Percentiles rank a stretch among this genome's conserved stretches.
Conservation (phyloP, 2,329 filamentous ascomycete genomes). For the Bipolaris bicolor region DNA sequence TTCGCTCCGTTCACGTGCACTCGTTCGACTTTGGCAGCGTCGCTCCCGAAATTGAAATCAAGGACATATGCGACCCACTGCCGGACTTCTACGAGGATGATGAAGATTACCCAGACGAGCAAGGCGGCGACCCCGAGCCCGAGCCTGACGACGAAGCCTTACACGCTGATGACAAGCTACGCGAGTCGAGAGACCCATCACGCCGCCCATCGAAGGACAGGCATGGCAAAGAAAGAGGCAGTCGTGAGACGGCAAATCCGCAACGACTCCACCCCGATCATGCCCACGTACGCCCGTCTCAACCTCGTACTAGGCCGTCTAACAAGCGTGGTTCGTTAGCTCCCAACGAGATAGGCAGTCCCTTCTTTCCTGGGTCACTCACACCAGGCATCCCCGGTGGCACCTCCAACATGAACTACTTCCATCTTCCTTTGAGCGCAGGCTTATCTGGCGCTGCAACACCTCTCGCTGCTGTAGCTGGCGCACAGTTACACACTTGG, state of each 20-base stretch:
- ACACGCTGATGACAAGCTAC: conserved; percentile 23
- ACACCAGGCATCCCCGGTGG: conserved; percentile 70
- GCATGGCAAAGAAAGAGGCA: conserved; percentile 28
- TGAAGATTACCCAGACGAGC: conserved; percentile 66
- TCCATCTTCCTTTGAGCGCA: conserved; percentile 75
- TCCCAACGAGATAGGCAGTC: conserved; percentile 45
- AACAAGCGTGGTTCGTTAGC: conserved; percentile 39
- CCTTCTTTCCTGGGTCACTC: conserved; percentile 53
- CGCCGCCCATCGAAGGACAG: conserved; percentile 45
- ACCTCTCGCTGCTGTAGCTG: conserved; percentile 78
- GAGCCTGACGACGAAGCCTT: conserved; percentile 45
- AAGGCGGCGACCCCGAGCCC: conserved; percentile 52
- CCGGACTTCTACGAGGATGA: conserved; percentile 95
- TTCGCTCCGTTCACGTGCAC: conserved; percentile 93
- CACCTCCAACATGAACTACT: conserved; percentile 80
- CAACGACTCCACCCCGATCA: conserved; percentile 25
- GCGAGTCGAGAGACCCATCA: conserved; percentile 36
- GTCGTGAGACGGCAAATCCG: conserved; percentile 24
- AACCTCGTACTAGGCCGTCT: conserved; percentile 34
- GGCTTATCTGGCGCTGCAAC: conserved; percentile 78
- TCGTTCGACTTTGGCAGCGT: conserved; percentile 90
- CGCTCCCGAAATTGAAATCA: conserved; percentile 84
- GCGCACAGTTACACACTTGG: conserved; percentile 67
- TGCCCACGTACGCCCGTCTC: conserved; percentile 31
- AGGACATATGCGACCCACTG: conserved; percentile 94